These are phyloP conservation scores for Pseudovirgaria hyperparasitica DNA, from an alignment of 2,329 filamentous ascomycete genomes.

Conservation along the genomic window DNA sequence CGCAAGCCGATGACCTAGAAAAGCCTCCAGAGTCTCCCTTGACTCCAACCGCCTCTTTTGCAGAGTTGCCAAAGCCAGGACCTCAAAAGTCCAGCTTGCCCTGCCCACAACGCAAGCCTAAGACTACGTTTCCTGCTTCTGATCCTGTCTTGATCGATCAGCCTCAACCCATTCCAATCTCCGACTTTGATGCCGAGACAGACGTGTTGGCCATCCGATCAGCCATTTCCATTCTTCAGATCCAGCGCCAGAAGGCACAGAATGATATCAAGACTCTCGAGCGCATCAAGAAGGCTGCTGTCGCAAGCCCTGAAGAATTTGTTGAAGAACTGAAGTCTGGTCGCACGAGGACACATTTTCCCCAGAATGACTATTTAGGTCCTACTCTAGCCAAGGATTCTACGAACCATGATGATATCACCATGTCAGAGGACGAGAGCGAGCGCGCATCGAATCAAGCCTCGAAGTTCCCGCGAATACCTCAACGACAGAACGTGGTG, in stretches of 20 bases:
- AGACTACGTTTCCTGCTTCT: conserved; percentile 1
- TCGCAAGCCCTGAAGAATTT: conserved; percentile 61
- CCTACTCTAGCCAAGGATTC: too few relatives aligned
- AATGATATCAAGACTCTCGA: conserved; percentile 62
- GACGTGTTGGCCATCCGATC: conserved; percentile 80
- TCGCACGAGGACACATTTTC: conserved; percentile 19
- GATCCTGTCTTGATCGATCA: conserved; percentile 24
- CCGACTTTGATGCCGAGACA: conserved; percentile 50
- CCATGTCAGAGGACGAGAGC: conserved; percentile 5
- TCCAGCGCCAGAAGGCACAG: conserved; percentile 68
- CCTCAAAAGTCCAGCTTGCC: conserved; percentile 13
- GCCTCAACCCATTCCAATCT: conserved; percentile 32
- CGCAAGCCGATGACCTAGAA: too few relatives aligned
- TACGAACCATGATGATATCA: conserved; percentile 8
- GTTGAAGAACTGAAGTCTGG: conserved; percentile 53
- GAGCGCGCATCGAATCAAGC: too few relatives aligned
- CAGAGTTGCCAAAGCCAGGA: conserved; percentile 19
- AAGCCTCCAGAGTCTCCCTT: conserved; percentile 27
- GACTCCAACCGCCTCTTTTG: conserved; percentile 21
- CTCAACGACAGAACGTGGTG: conserved; percentile 68
- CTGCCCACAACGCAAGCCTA: conserved; percentile 13
- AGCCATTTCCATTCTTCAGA: conserved; percentile 73
- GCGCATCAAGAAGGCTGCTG: conserved; percentile 55
- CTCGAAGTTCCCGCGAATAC: conserved; percentile 50
- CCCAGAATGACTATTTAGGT: too few relatives aligned